A percentile compares a stretch with the other conserved stretches of the same genome.
These are phyloP conservation scores for Gymnopus androsaceus DNA, from an alignment of 1,284 basidiomycete genomes.

Conservation along the genomic window DNA sequence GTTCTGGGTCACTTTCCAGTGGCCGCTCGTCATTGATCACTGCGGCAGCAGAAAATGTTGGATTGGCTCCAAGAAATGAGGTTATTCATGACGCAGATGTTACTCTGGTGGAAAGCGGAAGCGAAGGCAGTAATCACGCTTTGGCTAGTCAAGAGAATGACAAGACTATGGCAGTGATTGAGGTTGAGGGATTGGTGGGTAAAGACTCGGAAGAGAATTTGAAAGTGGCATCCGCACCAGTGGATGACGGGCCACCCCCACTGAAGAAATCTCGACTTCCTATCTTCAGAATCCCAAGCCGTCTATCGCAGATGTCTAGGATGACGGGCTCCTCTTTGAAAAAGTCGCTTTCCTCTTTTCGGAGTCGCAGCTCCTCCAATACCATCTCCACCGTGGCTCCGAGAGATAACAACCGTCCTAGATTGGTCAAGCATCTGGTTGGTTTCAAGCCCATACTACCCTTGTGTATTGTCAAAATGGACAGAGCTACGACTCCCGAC, in stretches of 20 bases:
- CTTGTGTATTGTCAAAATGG: constrained; percentile 10
- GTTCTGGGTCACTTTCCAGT: constrained; percentile 1
- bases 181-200: neutral
- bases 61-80: neutral
- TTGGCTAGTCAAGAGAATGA: neutral
- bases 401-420: neutral
- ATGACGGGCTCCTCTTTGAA: constrained; percentile 3
- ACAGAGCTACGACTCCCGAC: neutral
- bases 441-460: constrained; percentile 11
- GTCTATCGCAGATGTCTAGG: constrained; percentile 4
- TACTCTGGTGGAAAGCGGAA: constrained; percentile 3
- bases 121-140: neutral
- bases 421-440: neutral
- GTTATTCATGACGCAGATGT: neutral
- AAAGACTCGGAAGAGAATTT: neutral
- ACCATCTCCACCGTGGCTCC: neutral
- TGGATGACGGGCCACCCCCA: neutral
- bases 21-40: neutral
- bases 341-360: constrained; percentile 4
- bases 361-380: constrained; percentile 4
- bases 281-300: constrained; percentile 2
- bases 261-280: constrained; percentile 8
- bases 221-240: too few species aligned
- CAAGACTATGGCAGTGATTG: neutral
- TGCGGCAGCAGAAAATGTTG: neutral